Conservation (phyloP, 495 filamentous ascomycete genomes). For the Penicillium cosmopolitanum region DNA sequence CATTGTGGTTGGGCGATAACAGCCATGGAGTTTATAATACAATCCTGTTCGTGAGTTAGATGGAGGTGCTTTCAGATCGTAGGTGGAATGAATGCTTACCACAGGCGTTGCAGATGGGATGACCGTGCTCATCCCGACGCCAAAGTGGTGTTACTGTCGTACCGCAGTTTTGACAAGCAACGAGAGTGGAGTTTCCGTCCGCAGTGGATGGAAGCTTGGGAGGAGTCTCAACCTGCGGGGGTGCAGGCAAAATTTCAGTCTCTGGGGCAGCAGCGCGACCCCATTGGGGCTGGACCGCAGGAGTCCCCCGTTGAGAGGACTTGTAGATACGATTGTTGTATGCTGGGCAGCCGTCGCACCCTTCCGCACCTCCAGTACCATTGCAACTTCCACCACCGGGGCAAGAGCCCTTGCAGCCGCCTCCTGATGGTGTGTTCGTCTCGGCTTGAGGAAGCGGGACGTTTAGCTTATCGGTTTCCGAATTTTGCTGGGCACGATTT, state of each 20-base stretch:
- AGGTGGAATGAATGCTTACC: slow-evolving; percentile 60
- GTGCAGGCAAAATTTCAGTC: slow-evolving; percentile 17
- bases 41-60: slow-evolving; percentile 59
- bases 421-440: slow-evolving; percentile 29
- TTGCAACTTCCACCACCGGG: slow-evolving; percentile 96
- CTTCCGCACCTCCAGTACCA: slow-evolving; percentile 94
- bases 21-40: slow-evolving; percentile 96
- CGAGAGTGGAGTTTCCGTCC: slow-evolving; percentile 72
- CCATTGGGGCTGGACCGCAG: slow-evolving; percentile 36
- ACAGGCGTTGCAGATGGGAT: slow-evolving; percentile 98
- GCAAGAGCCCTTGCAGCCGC: slow-evolving; percentile 76
- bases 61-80: neutral
- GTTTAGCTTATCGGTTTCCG: slow-evolving; percentile 31
- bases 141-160: slow-evolving; percentile 97
- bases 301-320: slow-evolving; percentile 53
- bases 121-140: slow-evolving; percentile 91
- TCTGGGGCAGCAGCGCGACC: slow-evolving; percentile 36
- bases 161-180: slow-evolving; percentile 96
- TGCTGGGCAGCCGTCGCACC: slow-evolving; percentile 93
- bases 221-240: slow-evolving; percentile 24
- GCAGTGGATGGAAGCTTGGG: slow-evolving; percentile 25
- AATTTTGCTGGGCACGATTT: slow-evolving; percentile 54
- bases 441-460: slow-evolving; percentile 21
- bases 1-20: slow-evolving; percentile 92
- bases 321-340: slow-evolving; percentile 97